Evolutionary conservation across 2,329 filamentous ascomycete genomes (phyloP).

Genomic region (Cercospora sp.): DNA sequence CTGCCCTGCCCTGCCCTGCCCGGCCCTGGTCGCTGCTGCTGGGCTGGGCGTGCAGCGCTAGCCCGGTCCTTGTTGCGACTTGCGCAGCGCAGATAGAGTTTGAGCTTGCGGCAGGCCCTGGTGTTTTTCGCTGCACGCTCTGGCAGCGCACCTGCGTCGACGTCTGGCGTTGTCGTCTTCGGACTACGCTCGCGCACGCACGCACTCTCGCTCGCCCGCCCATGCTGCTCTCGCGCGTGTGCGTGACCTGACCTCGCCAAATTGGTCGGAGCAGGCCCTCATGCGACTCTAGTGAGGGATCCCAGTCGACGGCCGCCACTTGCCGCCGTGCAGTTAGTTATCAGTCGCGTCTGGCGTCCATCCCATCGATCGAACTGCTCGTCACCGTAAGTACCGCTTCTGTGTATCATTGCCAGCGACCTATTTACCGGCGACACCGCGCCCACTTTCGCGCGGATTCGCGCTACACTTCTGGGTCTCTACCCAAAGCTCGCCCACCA

Average conservation of each 20-base stretch:
- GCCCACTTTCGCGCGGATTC: conserved; percentile 29
- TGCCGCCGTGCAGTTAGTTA: conserved; percentile 31
- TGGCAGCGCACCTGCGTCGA: conserved; percentile 1
- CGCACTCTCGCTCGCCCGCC: conserved; percentile 16
- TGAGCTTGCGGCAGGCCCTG: conserved; percentile 21
- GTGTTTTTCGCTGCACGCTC: conserved; percentile 16
- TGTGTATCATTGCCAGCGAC: conserved; percentile 20
- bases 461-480: conserved; percentile 26
- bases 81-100: conserved; percentile 22
- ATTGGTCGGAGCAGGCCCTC: conserved; percentile 28
- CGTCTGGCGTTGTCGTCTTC: conserved; percentile 17
- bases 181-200: conserved; percentile 12
- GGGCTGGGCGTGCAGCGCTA: neutral
- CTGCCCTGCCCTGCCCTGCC: neutral
- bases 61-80: conserved; percentile 21
- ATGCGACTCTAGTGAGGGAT: conserved; percentile 31
- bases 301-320: conserved; percentile 30
- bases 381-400: conserved; percentile 30
- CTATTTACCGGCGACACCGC: conserved; percentile 31
- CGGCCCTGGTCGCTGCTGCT: neutral
- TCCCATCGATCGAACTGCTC: conserved; percentile 23
- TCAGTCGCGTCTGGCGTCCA: conserved; percentile 26
- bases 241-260: conserved; percentile 26
- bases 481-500: conserved; percentile 20
- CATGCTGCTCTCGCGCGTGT: conserved; percentile 11